Base-by-base conservation (phyloP, 2,329 filamentous ascomycete genomes). In the Thelonectria blattea region DNA sequence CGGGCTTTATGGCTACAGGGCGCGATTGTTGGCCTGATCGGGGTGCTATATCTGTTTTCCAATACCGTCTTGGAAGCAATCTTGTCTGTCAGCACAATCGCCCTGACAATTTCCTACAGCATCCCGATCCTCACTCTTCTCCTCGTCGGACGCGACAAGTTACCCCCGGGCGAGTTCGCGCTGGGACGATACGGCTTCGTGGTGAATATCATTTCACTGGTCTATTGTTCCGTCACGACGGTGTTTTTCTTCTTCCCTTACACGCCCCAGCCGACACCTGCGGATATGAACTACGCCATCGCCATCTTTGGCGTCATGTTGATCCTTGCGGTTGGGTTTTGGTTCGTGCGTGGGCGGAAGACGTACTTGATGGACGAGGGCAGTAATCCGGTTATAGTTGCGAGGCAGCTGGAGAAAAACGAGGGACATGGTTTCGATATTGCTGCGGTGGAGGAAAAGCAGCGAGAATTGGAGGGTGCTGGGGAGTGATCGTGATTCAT, bases 261-360 rank as follows among this genome's bases (percentile, higher is more conserved):
- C 15, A 61, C 60, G 0, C 83, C 82, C 0, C 77, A 77, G 53
- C 83, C 83, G 0, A 65, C 75, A 0, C 61, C 75, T 0, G 72
- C 71, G 5, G 81, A 85, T 61, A 85, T 85, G 83, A 85, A 85
- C 66, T 85, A 79, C 63, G 83, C 83, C 2, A 84, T 85, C 65
- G 82, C 78, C 0, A 82, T 85, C 0, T 85, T 85, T 65, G 83
- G 81, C 0, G 74, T 84, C 6, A 82, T 85, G 80, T 57, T 85
- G 22, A 71, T 83, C 3, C 73, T 85, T 5, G 73, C 82, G 0
- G 34, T 83, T 2, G 73, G 71, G 0, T 85, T 84, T 60, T 85
- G 83, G 82, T 72, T 83, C 30, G 58, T 81, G 15, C 76, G 78
- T 63, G 83, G 82, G 0, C 73, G 74, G 6, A 70, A 68, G 24